These are phyloP conservation scores for Cadophora sp. DNA, from an alignment of 2,329 filamentous ascomycete species.

Conservation along the genomic window DNA sequence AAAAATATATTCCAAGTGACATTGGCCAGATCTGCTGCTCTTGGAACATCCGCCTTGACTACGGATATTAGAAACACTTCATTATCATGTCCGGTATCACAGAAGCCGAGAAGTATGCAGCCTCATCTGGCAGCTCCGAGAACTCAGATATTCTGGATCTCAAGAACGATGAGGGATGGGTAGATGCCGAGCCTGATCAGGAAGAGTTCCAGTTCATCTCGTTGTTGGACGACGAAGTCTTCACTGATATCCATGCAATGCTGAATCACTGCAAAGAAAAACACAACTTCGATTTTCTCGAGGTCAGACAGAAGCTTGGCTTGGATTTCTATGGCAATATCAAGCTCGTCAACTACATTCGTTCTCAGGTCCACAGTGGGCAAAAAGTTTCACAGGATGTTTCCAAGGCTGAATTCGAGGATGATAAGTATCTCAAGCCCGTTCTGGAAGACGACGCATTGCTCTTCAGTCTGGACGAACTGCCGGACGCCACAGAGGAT, in stretches of 20 bases:
- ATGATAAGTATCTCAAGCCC: constrained; percentile 83
- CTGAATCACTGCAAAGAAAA: constrained; percentile 71
- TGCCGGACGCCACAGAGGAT: constrained; percentile 55
- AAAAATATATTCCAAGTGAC: neutral
- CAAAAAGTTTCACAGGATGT: constrained; percentile 55
- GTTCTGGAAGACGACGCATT: constrained; percentile 89
- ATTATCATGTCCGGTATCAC: constrained; percentile 34
- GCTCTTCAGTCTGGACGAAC: constrained; percentile 85
- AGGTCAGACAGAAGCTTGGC: constrained; percentile 59
- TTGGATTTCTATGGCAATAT: constrained; percentile 78
- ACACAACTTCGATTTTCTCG: constrained; percentile 71
- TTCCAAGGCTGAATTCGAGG: constrained; percentile 67
- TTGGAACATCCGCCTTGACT: constrained; percentile 11
- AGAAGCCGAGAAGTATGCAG: constrained; percentile 30
- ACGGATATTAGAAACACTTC: constrained; percentile 1
- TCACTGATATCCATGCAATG: constrained; percentile 69
- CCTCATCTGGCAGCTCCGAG: constrained; percentile 49
- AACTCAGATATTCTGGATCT: constrained; percentile 50
- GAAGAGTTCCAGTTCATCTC: constrained; percentile 70
- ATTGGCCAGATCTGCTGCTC: neutral
- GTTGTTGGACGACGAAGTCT: constrained; percentile 71
- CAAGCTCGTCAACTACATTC: constrained; percentile 75
- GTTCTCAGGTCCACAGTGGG: constrained; percentile 53
- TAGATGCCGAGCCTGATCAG: constrained; percentile 66
- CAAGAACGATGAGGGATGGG: constrained; percentile 57